Conservation (phyloP, 225 moss, liverwort and hornwort genomes). For the Takakia lepidozioides region DNA sequence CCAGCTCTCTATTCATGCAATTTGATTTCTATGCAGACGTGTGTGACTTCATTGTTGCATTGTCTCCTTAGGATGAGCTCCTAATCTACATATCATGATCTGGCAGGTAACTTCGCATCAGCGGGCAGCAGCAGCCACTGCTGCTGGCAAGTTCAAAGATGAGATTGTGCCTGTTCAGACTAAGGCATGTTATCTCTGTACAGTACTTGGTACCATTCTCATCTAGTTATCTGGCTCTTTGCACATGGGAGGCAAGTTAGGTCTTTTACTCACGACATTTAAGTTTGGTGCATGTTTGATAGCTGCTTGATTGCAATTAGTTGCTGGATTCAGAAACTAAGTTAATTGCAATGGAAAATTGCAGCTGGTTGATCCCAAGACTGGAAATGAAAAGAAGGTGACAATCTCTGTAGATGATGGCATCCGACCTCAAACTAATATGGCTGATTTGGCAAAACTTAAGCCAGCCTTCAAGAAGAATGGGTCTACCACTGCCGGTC, state of each 20-base stretch:
- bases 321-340: too few species aligned
- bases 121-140: slow-evolving; percentile 75
- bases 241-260: too few species aligned
- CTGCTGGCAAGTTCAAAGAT: slow-evolving; percentile 71
- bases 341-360: not conserved
- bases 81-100: too few species aligned
- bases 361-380: slow-evolving; percentile 68
- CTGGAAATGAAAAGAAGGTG: slow-evolving; percentile 61
- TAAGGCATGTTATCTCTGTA: too few species aligned
- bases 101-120: slow-evolving; percentile 53
- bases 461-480: slow-evolving; percentile 82
- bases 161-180: slow-evolving; percentile 83
- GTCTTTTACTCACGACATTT: too few species aligned
- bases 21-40: not conserved
- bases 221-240: too few species aligned
- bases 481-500: slow-evolving; percentile 66
- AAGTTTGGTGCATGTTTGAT: too few species aligned
- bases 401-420: slow-evolving; percentile 74
- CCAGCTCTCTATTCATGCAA: not conserved
- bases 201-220: too few species aligned
- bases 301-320: too few species aligned
- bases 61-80: not conserved
- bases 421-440: slow-evolving; percentile 44
- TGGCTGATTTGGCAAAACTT: slow-evolving; percentile 57
- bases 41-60: not conserved